Evolutionary conservation across 2,329 filamentous ascomycete species (phyloP).

Genomic region (Cadophora gregata): DNA sequence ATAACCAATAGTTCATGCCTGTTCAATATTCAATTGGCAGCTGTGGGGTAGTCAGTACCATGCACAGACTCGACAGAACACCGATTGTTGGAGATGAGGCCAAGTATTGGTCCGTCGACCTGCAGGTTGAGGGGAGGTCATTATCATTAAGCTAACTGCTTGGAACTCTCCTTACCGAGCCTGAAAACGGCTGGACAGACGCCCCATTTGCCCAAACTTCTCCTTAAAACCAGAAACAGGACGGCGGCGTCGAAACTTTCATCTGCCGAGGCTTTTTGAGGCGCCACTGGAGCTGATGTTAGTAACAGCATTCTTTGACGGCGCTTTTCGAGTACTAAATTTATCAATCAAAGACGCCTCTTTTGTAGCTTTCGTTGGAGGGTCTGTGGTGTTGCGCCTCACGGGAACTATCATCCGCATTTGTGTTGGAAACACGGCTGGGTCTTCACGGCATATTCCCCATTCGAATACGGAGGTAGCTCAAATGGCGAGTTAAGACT

Average conservation of each 20-base stretch:
- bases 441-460: not conserved
- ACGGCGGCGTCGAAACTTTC: not conserved
- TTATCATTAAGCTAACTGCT: not conserved
- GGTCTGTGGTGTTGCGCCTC: too few species aligned
- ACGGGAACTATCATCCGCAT: not conserved
- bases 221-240: not conserved
- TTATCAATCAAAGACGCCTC: not conserved
- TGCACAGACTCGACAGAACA: too few species aligned
- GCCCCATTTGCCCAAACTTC: not conserved
- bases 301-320: not conserved
- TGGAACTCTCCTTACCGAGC: not conserved
- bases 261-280: not conserved
- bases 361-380: not conserved
- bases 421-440: not conserved
- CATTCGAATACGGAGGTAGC: not conserved
- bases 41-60: too few species aligned
- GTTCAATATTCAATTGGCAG: too few species aligned
- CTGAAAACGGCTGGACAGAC: not conserved
- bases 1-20: too few species aligned
- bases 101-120: not conserved
- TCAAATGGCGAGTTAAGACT: not conserved
- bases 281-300: not conserved
- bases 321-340: not conserved
- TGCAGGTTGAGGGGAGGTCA: not conserved
- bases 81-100: too few species aligned